Percentiles rank a stretch among this genome's conserved stretches.
phyloP scores from a whole-genome alignment of 1,284 basidiomycete species.

The Ustilago crameri region DNA sequence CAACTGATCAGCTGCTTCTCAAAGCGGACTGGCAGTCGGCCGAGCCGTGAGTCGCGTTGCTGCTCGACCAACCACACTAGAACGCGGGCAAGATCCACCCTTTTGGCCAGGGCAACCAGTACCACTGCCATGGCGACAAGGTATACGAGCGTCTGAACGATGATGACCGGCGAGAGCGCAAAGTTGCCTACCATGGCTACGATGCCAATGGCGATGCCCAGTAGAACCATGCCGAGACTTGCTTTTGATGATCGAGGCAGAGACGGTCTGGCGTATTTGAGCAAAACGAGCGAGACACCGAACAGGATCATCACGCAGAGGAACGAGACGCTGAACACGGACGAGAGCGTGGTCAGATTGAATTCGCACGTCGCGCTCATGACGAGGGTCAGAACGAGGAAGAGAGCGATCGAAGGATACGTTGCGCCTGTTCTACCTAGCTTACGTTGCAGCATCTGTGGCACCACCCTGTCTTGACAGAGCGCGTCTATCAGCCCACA shows the following conservation, averaged over 20 bases:
- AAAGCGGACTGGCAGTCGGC: slow-evolving; percentile 55
- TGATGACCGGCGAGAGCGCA: slow-evolving; percentile 72
- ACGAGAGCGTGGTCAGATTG: slow-evolving; percentile 68
- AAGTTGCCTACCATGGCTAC: slow-evolving; percentile 69
- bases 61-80: slow-evolving; percentile 77
- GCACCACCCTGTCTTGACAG: slow-evolving; percentile 73
- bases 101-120: slow-evolving; percentile 72
- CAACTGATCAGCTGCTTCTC: slow-evolving; percentile 70
- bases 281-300: slow-evolving; percentile 74
- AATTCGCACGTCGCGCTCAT: slow-evolving; percentile 75
- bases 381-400: slow-evolving; percentile 72
- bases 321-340: slow-evolving; percentile 72
- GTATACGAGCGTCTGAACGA: slow-evolving; percentile 70
- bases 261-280: slow-evolving; percentile 76
- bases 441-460: slow-evolving; percentile 71
- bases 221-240: slow-evolving; percentile 70
- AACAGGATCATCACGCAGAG: slow-evolving; percentile 76
- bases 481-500: slow-evolving; percentile 44
- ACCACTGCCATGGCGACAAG: slow-evolving; percentile 69
- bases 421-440: slow-evolving; percentile 73
- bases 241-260: slow-evolving; percentile 71
- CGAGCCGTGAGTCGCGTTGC: slow-evolving; percentile 65
- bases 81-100: slow-evolving; percentile 72
- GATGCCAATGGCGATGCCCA: slow-evolving; percentile 74
- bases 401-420: slow-evolving; percentile 73